Evolutionary conservation across 331 rosid genomes (phyloP), one percentile per base, ranked within the genome.

Genomic region (Quercus phellos): DNA sequence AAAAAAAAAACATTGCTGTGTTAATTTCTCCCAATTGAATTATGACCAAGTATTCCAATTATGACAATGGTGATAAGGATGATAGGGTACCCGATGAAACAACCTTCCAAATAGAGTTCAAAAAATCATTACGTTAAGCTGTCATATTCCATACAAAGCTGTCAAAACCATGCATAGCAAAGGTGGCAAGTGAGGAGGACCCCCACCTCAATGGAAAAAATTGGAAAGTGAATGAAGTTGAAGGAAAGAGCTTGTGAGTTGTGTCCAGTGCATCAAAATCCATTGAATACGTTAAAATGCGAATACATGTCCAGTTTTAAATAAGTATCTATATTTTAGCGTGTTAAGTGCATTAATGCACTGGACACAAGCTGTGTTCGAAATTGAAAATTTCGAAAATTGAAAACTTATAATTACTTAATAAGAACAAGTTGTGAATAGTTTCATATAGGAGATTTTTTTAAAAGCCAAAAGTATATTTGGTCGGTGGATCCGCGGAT

Each of bases 401-500:
- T 11, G 51, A 46, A 46, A 46, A 46, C 51, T 46, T 11, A 11
- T 46, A 46, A 3, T 46, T 46, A 16, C 16, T 46, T 11, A 46
- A 46, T 12, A 46, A 46, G 17, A 46, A 46, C 18, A 58, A 58
- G 18, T 58, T 58, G 66, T 1, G 11, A 38, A 12, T 10, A 22
- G 6, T 22, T 58, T 22, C 66, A 7, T 3, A 58, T 21, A 58
- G 5, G 4, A 58, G 30, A 21, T 22, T 9, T 58, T 22, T 22
- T 58, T 58, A 1, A 22, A 74, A 58, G 78, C 73, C 83, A 74
- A 68, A 30, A 55, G 53, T 46, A 17, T 11, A 26, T 21, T 58
- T 75, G 86, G 96, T 59, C 88, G 84, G 96, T 50, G 51, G 92
- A 88, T 86, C 80, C 78, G 89, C 81, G 77, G 69, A 90, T 90